Base-by-base conservation (phyloP, 179 eudicot genomes). In the Spinacia oleracea region DNA sequence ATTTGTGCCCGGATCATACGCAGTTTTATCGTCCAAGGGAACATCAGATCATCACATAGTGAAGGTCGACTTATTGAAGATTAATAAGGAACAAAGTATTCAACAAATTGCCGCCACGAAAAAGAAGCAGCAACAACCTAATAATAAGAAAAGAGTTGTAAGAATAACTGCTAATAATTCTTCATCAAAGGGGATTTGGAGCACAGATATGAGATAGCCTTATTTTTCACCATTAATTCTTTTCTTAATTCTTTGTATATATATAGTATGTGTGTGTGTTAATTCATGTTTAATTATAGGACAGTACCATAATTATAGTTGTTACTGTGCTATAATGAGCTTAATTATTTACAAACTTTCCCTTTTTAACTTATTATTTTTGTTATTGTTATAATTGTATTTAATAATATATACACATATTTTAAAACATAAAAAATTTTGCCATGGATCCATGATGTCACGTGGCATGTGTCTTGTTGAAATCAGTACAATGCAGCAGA, bases 31-130 rank as follows among this genome's bases (percentile, higher is more conserved):
- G 8, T 96, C 99, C 2, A 93, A 96, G 77, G 98, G 98, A 64
- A 96, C 98, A 42, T 96, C 99, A 0, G 97, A 96, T 85, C 99
- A 96, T 79, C 99, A 96, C 82, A 93, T 96, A 38, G 99, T 93
- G 74, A 91, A 88, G 77, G 99, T 86, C 15, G 99, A 96, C 79
- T n/a, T 95, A 64, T 60, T 78, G 32, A 91, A 81, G 80, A 76
- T n/a, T n/a, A n/a, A n/a, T n/a, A n/a, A 43, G 72, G 73, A 81
- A 60, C 89, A 83, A 35, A 81, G 45, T 56, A 76, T 78, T 63
- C 92, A 85, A 70, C 85, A 86, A 48, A 75, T 69, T 31, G 86
- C 31, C 42, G 86, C 31, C 42, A 77, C 76, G 29, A 87, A 82
- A 79, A 89, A 83, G 88, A 72, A 79, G 43, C 81, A 79, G 12